Conservation (phyloP, 441 rosid species). For the Melastoma candidum region DNA sequence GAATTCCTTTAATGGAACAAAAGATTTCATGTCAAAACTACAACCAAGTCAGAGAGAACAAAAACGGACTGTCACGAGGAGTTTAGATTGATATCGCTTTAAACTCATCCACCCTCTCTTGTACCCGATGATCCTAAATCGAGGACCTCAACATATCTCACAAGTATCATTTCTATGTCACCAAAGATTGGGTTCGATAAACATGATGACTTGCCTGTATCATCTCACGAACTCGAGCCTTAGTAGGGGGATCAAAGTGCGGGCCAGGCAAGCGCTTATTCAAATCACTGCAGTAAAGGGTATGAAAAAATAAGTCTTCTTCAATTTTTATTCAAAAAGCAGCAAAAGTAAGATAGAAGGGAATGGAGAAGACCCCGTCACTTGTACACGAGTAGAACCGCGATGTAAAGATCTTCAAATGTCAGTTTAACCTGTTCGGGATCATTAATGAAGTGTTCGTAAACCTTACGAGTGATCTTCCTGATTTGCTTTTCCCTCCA, state of each 20-base stretch:
- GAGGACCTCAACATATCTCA: too few species aligned
- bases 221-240: slow-evolving; percentile 43
- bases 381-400: slow-evolving; percentile 80
- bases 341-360: background rate
- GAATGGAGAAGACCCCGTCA: slow-evolving; percentile 14
- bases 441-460: slow-evolving; percentile 35
- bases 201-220: slow-evolving; percentile 37
- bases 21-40: background rate
- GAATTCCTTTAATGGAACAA: slow-evolving; percentile 33
- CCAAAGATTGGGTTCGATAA: too few species aligned
- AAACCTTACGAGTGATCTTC: slow-evolving; percentile 54
- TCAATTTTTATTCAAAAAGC: background rate
- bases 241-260: slow-evolving; percentile 92
- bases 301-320: background rate
- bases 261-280: slow-evolving; percentile 90
- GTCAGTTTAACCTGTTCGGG: slow-evolving; percentile 45
- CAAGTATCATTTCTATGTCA: too few species aligned
- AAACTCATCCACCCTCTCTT: too few species aligned
- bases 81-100: too few species aligned
- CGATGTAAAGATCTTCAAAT: slow-evolving; percentile 80
- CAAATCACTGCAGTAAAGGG: slow-evolving; percentile 45
- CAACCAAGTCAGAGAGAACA: background rate
- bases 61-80: background rate
- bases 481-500: slow-evolving; percentile 70
- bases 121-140: too few species aligned